Conservation (phyloP, 306 rosid species). For the Urtica urens region DNA sequence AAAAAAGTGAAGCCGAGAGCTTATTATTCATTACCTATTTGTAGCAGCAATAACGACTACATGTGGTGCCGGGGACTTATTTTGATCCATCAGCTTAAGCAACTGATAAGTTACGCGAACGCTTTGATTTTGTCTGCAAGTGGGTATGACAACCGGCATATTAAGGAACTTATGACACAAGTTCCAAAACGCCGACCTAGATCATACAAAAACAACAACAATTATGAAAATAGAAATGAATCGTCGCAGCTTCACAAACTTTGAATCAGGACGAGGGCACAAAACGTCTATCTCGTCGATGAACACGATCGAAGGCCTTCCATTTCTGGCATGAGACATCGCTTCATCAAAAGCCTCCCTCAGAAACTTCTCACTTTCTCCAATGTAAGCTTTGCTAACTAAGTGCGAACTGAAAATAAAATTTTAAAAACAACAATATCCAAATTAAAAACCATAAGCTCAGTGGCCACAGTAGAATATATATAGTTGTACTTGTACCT, state of each 20-base stretch:
- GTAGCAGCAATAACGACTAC: slow-evolving; percentile 87
- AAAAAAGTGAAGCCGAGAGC: neutral
- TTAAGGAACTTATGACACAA: slow-evolving; percentile 10
- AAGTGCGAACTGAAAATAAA: slow-evolving; percentile 45
- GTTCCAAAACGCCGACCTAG: no score
- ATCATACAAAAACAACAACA: neutral
- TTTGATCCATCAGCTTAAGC: slow-evolving; percentile 59
- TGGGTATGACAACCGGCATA: neutral
- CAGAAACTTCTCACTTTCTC: slow-evolving; percentile 72
- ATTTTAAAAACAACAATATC: no score
- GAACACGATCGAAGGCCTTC: slow-evolving; percentile 65
- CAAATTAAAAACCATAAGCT: slow-evolving; percentile 1
- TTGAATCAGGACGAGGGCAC: slow-evolving; percentile 76
- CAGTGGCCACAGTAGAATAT: slow-evolving; percentile 2
- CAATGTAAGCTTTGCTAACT: slow-evolving; percentile 57
- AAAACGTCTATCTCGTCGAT: slow-evolving; percentile 85
- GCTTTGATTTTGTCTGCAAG: slow-evolving; percentile 72
- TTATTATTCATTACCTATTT: slow-evolving; percentile 79
- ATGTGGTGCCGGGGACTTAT: slow-evolving; percentile 37
- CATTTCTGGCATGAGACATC: slow-evolving; percentile 38
- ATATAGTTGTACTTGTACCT: no score
- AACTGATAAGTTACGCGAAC: slow-evolving; percentile 73
- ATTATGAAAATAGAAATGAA: neutral
- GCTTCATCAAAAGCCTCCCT: slow-evolving; percentile 80
- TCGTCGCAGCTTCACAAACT: slow-evolving; percentile 30